These are phyloP conservation scores for Amanita exitialis DNA, from an alignment of 768 basidiomycete species.

Conservation along the genomic window DNA sequence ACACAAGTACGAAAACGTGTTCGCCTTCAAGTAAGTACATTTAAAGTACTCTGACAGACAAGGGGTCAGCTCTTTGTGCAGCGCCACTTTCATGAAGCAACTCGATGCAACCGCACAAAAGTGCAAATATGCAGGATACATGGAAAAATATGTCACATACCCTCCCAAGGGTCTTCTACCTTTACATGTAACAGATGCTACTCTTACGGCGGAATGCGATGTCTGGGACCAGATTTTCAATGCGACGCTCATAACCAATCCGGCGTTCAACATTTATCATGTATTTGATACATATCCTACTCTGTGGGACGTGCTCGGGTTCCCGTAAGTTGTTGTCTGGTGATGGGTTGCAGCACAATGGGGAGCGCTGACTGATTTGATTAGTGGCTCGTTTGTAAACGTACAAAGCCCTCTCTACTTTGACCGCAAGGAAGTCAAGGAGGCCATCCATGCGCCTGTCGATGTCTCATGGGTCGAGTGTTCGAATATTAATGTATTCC, in stretches of 20 bases:
- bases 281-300: constrained; percentile 71
- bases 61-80: too few relatives aligned
- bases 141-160: constrained; percentile 48
- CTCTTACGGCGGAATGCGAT: constrained; percentile 44
- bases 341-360: neutral
- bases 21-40: constrained; percentile 48
- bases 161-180: constrained; percentile 57
- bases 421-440: constrained; percentile 24
- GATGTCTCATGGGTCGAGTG: constrained; percentile 58
- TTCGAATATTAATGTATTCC: constrained; percentile 50
- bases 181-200: constrained; percentile 45
- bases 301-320: constrained; percentile 15
- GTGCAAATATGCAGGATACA: too few relatives aligned
- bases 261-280: constrained; percentile 69
- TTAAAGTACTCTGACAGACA: too few relatives aligned
- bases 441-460: neutral
- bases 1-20: constrained; percentile 56
- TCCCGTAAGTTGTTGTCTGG: constrained; percentile 45
- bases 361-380: neutral
- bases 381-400: constrained; percentile 46
- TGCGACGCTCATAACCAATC: constrained; percentile 53
- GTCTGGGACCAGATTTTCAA: constrained; percentile 59
- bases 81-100: too few relatives aligned
- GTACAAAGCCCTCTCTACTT: constrained; percentile 62
- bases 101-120: too few relatives aligned